Evolutionary conservation across 2,329 filamentous ascomycete species (phyloP), one percentile per base, ranked within the genome.

Genomic region (Arthrobotrys sinensis): DNA sequence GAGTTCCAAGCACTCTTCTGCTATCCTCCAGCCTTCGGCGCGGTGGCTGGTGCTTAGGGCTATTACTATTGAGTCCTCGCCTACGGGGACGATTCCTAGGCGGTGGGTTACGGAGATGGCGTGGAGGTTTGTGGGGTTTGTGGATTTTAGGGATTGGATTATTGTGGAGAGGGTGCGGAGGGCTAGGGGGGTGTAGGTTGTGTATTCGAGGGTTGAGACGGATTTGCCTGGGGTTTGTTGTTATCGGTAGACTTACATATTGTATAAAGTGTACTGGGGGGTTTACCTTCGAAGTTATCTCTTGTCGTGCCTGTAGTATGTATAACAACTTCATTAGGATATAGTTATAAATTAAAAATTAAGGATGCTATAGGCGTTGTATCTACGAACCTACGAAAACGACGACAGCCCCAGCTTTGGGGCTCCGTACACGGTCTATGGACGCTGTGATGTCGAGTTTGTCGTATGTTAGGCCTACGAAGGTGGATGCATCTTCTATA

Each of bases 51-150:
- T 88, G 50, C 92, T 94, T 3, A 97, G 92, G 0, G 93, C 92
- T 81, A 98, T 94, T 69, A 96, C 86, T 79, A 99, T 95, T 83
- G 93, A 97, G 85, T 97, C 94, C 85, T 97, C 93, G n/a, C 91
- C 92, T 69, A 98, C 91, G 1, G 93, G 93, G 14, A 97, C 95
- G 19, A 89, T 88, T 0, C 96, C 96, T 2, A 98, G 87, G 3
- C 95, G 89, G 85, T 98, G 96, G 12, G 92, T 87, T 84, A 98
- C 92, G 62, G 91, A 90, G 75, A 98, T 90, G 6, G 90, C 91
- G 43, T 89, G 88, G 16, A 97, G 88, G 0, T 84, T 85, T 83
- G 97, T 90, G 80, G 89, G 90, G 10, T 84, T 72, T 82, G 14
- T 85, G 84, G 2, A 94, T 85, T 3, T 86, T 84, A 78, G 67